A percentile compares a stretch with the other conserved stretches of the same genome.
phyloP scores from a whole-genome alignment of 495 filamentous ascomycete genomes.

The Podospora fimiseda region DNA sequence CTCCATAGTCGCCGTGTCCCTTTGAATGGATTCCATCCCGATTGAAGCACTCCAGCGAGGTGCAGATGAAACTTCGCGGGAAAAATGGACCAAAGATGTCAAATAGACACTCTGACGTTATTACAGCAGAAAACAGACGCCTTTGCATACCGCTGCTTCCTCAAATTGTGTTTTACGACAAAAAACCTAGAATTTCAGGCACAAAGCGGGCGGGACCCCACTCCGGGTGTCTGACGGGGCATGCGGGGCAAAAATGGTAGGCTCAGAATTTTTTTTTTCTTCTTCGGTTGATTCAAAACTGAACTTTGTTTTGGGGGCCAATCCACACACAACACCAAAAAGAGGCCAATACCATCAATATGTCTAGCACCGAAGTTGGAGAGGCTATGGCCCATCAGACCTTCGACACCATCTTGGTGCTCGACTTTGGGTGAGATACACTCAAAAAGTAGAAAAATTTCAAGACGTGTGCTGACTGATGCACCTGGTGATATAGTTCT shows the following conservation, averaged over 20 bases:
- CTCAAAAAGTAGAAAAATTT: neutral
- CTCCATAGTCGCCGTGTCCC: no score
- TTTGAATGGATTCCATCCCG: no score
- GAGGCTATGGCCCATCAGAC: conserved; percentile 15
- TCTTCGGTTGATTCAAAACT: conserved; percentile 7
- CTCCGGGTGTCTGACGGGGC: conserved; percentile 5
- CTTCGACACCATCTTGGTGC: conserved; percentile 22
- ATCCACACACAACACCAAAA: neutral
- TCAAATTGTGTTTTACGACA: neutral
- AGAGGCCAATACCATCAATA: neutral
- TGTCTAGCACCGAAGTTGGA: conserved; percentile 14
- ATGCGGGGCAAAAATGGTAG: conserved; percentile 10
- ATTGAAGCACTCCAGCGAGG: no score
- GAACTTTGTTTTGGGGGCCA: conserved; percentile 6
- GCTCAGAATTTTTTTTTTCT: conserved; percentile 11
- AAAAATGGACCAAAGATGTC: no score
- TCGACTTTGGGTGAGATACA: conserved; percentile 18
- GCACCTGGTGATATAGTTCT: conserved; percentile 2
- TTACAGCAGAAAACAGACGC: no score
- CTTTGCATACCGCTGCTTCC: no score
- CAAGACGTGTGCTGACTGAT: neutral
- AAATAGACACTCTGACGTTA: no score
- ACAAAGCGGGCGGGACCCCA: neutral
- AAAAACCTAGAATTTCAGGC: conserved; percentile 12
- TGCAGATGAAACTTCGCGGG: no score